phyloP scores from a whole-genome alignment of 1,284 basidiomycete species.

The Malassezia dermatis region DNA sequence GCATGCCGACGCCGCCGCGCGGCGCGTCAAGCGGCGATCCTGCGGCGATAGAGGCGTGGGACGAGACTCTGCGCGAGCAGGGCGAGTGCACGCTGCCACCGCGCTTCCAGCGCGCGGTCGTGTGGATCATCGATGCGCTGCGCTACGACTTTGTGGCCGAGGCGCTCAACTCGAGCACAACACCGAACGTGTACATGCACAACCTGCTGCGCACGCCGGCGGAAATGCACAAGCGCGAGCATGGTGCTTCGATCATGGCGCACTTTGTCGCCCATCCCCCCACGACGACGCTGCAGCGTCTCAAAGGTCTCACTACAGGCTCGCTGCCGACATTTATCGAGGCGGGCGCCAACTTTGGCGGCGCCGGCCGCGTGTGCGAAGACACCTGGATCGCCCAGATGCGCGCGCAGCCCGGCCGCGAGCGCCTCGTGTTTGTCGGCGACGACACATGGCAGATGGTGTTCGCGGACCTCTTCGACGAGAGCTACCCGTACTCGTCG shows the following conservation, averaged over 20 bases:
- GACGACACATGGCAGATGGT: conserved; percentile 93
- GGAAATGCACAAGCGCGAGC: conserved; percentile 58
- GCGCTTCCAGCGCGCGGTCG: conserved; percentile 55
- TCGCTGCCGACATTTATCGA: conserved; percentile 93
- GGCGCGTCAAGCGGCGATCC: conserved; percentile 12
- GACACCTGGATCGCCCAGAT: conserved; percentile 59
- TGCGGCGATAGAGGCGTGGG: conserved; percentile 22
- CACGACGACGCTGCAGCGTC: conserved; percentile 84
- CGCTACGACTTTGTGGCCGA: conserved; percentile 87
- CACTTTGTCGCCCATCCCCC: conserved; percentile 87
- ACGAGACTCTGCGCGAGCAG: conserved; percentile 11
- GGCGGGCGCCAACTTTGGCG: conserved; percentile 79
- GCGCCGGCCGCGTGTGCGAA: conserved; percentile 58
- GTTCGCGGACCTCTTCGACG: conserved; percentile 66
- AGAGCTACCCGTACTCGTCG: conserved; percentile 73
- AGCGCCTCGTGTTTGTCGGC: conserved; percentile 65
- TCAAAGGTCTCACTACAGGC: conserved; percentile 90
- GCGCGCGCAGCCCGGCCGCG: conserved; percentile 24
- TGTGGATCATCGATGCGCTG: conserved; percentile 83
- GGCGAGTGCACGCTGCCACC: conserved; percentile 35
- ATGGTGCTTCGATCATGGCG: conserved; percentile 69
- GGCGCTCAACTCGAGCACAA: conserved; percentile 54
- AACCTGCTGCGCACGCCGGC: conserved; percentile 68
- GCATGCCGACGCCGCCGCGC: conserved; percentile 19
- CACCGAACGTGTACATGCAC: conserved; percentile 59